phyloP scores from a whole-genome alignment of 1,284 basidiomycete species.

The Apiotrichum sp. region DNA sequence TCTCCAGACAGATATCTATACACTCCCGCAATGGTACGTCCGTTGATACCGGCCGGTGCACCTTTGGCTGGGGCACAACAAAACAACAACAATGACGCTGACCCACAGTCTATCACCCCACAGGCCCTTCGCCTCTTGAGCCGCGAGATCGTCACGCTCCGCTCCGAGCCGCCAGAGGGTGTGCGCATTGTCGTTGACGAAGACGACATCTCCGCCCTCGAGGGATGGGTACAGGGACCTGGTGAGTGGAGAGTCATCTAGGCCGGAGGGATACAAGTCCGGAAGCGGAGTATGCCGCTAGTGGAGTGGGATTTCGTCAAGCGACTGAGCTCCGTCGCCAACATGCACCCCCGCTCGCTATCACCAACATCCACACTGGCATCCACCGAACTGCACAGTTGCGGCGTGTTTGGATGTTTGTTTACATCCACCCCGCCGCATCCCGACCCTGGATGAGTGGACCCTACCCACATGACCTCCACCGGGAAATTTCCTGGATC shows the following conservation, averaged over 20 bases:
- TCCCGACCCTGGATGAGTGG: not conserved
- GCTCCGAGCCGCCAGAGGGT: slow-evolving; percentile 74
- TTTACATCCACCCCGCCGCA: not conserved
- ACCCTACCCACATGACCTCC: not conserved
- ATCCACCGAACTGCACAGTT: too few species aligned
- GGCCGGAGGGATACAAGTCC: too few species aligned
- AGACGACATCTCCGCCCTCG: slow-evolving; percentile 55
- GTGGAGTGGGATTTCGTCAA: too few species aligned
- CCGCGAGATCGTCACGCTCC: slow-evolving; percentile 72
- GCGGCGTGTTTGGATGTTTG: not conserved
- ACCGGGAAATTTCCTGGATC: not conserved
- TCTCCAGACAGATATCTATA: too few species aligned
- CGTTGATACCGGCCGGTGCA: too few species aligned
- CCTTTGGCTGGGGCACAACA: too few species aligned
- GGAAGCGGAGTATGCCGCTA: too few species aligned
- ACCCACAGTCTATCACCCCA: slow-evolving; percentile 46
- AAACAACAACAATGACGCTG: not conserved
- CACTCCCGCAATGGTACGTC: too few species aligned
- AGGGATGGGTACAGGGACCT: slow-evolving; percentile 46
- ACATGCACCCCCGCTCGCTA: too few species aligned
- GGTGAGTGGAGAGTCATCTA: slow-evolving; percentile 20
- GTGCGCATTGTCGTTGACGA: slow-evolving; percentile 73
- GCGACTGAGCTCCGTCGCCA: too few species aligned
- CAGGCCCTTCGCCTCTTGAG: slow-evolving; percentile 55
- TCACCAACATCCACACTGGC: not conserved